Evolutionary conservation across 2,329 filamentous ascomycete species (phyloP).

Genomic region (Pseudogymnoascus sp.): DNA sequence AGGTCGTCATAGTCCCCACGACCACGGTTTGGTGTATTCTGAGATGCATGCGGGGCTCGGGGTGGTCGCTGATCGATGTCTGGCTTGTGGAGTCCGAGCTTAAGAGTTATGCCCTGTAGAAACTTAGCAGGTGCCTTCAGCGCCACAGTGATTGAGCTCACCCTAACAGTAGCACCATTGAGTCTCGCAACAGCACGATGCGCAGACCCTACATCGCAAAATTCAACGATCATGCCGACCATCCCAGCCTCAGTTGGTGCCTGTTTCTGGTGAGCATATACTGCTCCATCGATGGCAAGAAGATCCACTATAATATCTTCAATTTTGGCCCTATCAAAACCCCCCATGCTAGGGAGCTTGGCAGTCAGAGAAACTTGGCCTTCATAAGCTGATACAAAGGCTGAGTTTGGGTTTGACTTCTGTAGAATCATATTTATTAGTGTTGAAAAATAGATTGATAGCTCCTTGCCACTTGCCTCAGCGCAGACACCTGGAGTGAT

Average conservation of each 20-base stretch:
- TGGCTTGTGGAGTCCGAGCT: constrained; percentile 9
- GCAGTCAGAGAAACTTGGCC: constrained; percentile 48
- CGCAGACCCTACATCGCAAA: constrained; percentile 40
- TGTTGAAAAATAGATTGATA: neutral
- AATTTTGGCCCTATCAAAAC: constrained; percentile 22
- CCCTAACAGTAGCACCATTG: constrained; percentile 28
- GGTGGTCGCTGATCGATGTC: neutral
- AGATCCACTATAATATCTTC: constrained; percentile 35
- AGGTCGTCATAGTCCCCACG: constrained; percentile 3
- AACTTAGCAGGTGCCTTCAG: neutral
- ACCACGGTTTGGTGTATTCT: constrained; percentile 8
- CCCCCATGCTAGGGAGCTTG: constrained; percentile 24
- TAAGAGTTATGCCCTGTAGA: constrained; percentile 7
- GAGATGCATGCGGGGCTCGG: neutral
- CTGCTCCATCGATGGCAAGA: constrained; percentile 40
- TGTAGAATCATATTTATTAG: constrained; percentile 12
- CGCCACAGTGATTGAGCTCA: constrained; percentile 11
- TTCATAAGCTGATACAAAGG: constrained; percentile 39
- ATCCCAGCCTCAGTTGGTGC: constrained; percentile 34
- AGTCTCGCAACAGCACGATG: constrained; percentile 33
- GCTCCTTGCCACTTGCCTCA: constrained; percentile 13
- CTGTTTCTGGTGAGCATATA: constrained; percentile 44
- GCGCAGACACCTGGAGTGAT: constrained; percentile 17
- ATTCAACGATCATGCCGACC: constrained; percentile 44
- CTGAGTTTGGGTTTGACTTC: constrained; percentile 25